Conservation (phyloP, 208 protist genomes). For the Crithidia acanthocephali region DNA sequence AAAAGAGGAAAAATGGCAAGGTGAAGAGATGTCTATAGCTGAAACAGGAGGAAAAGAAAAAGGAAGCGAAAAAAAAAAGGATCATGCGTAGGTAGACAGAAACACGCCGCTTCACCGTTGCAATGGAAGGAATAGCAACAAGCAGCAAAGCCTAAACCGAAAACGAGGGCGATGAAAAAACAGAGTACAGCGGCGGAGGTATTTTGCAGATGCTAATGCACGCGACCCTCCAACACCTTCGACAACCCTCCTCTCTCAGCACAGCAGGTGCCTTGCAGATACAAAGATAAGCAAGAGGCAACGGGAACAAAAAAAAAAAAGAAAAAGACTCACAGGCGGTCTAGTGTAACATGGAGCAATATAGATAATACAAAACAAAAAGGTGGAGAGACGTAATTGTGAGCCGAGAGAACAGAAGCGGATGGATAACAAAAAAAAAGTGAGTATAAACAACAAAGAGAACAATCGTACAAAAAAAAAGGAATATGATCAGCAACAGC, state of each 20-base stretch:
- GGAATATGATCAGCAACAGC: slow-evolving; percentile 1
- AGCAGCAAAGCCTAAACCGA: background rate
- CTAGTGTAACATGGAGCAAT: slow-evolving; percentile 6
- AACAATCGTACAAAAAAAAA: slow-evolving; percentile 1
- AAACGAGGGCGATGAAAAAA: background rate
- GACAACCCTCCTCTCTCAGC: background rate
- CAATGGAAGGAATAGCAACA: background rate
- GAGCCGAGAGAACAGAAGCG: background rate
- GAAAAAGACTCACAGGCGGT: background rate
- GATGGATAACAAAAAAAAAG: slow-evolving; percentile 22
- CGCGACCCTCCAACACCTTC: background rate
- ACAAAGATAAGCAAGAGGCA: background rate
- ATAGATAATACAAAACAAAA: slow-evolving; percentile 15
- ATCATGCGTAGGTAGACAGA: background rate
- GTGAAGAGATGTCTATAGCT: background rate
- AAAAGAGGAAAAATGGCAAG: background rate
- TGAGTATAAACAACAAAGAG: slow-evolving; percentile 8
- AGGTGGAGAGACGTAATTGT: background rate
- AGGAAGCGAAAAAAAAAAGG: background rate
- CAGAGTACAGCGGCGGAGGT: too few relatives aligned
- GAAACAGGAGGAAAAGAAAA: background rate
- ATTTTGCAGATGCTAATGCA: too few relatives aligned
- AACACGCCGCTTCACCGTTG: background rate
- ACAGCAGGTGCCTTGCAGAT: background rate
- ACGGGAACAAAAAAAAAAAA: slow-evolving; percentile 1